A percentile compares a stretch with the other conserved stretches of the same genome.
Conservation (phyloP, 768 basidiomycete species). For the Tylopilus vinaceipallidus region DNA sequence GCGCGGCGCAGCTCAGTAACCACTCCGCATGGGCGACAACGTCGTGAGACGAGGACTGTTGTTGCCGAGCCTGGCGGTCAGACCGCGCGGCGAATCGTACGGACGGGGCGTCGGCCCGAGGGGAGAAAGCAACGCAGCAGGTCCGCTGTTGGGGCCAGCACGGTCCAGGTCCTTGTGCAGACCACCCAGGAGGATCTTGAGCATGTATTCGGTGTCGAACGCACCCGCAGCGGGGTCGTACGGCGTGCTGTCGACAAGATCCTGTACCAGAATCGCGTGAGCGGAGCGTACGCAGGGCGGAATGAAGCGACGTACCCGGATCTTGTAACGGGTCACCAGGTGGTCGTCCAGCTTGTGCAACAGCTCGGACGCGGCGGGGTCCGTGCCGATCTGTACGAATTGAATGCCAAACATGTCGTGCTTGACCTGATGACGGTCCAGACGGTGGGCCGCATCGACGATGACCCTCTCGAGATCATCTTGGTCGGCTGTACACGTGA, state of each 20-base stretch:
- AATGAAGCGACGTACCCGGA: constrained; percentile 21
- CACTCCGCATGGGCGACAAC: constrained; percentile 8
- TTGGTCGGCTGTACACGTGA: constrained; percentile 26
- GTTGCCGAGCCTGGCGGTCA: constrained; percentile 4
- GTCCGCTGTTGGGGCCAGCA: constrained; percentile 2
- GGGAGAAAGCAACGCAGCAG: no score
- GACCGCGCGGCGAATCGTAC: neutral
- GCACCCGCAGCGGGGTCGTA: constrained; percentile 31
- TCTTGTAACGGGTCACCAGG: constrained; percentile 30
- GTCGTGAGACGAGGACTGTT: constrained; percentile 15
- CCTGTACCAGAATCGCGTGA: constrained; percentile 25
- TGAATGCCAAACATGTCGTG: constrained; percentile 44
- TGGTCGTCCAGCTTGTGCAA: constrained; percentile 41
- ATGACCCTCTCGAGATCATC: constrained; percentile 29
- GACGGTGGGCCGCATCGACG: constrained; percentile 37
- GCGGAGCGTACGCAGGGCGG: neutral
- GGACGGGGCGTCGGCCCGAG: no score
- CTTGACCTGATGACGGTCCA: constrained; percentile 36
- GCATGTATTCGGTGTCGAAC: constrained; percentile 35
- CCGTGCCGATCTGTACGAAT: constrained; percentile 46
- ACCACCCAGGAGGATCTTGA: constrained; percentile 34
- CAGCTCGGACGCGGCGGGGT: constrained; percentile 36
- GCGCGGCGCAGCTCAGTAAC: constrained; percentile 5
- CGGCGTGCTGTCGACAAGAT: constrained; percentile 48
- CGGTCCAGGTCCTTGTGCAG: constrained; percentile 20